Conservation (phyloP, 352 stramenopile species). For the Globisporangium rhizosaccharum region DNA sequence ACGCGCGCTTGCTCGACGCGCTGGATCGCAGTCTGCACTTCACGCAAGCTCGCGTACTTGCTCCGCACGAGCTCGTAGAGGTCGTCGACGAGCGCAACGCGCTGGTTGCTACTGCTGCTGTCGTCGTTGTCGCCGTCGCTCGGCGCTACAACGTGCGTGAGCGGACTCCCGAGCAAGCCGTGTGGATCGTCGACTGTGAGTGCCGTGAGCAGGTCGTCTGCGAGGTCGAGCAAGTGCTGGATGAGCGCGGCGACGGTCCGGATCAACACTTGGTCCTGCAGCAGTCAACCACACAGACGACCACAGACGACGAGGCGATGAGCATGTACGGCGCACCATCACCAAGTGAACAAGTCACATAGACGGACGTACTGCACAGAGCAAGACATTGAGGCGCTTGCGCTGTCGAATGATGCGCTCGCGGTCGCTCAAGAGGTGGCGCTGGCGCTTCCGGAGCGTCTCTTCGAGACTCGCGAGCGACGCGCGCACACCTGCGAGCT, state of each 20-base stretch:
- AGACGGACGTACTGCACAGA: slow-evolving; percentile 23
- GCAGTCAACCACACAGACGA: background rate
- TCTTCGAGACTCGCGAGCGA: slow-evolving; percentile 26
- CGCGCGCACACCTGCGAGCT: slow-evolving; percentile 16
- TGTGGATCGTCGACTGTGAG: slow-evolving; percentile 10
- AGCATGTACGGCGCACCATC: background rate
- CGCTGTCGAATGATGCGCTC: slow-evolving; percentile 45
- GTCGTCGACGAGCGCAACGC: slow-evolving; percentile 17
- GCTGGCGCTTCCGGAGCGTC: slow-evolving; percentile 30
- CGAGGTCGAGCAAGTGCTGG: slow-evolving; percentile 27
- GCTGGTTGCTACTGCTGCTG: background rate
- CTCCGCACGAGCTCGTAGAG: slow-evolving; percentile 19
- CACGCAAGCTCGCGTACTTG: slow-evolving; percentile 19
- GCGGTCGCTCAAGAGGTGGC: slow-evolving; percentile 28
- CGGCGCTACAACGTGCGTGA: background rate
- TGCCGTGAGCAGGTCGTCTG: slow-evolving; percentile 20
- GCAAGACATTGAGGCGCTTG: slow-evolving; percentile 41
- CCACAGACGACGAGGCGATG: background rate
- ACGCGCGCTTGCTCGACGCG: slow-evolving; percentile 3
- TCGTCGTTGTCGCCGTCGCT: background rate
- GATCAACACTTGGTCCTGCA: slow-evolving; percentile 37
- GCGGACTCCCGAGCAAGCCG: slow-evolving; percentile 3
- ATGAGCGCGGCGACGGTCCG: slow-evolving; percentile 22
- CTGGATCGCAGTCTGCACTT: slow-evolving; percentile 10
- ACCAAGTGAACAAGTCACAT: background rate